Base-by-base conservation (phyloP, 305 asterid species). In the Rubia peregrina region DNA sequence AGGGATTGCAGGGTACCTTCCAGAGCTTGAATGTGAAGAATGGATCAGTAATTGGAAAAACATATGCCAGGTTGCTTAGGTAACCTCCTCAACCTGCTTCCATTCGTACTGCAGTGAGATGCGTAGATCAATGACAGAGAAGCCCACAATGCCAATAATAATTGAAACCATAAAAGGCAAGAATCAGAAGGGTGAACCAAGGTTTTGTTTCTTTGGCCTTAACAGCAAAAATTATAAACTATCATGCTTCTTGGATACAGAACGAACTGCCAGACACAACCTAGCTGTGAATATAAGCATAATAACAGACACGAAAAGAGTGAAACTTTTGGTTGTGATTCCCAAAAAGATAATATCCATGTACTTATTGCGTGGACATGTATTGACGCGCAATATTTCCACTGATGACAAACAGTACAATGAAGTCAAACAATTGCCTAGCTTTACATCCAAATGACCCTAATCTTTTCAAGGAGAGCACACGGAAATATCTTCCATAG, bases 41-140 rank as follows among this genome's bases (percentile, higher is more conserved):
- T 5, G 75, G 77, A 71, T 82, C 68, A 83, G 76, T 74, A 49
- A 49, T 81, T 70, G 78, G 75, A 79, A 71, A 75, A 69, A 63
- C 73, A 75, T 71, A 77, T 75, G 79, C 72, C 88, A 81, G 74
- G 83, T 69, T 73, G 78, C 72, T 72, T 67, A 69, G 79, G 75
- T 71, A 74, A 81, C 75, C 84, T 83, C 83, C 85, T 82, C 82
- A 77, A 85, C 86, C 84, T 83, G 89, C 83, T 82, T 82, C 85
- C 77, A 69, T 65, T 64, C 77, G 53, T 75, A 84, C 92, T 86
- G 92, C 92, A 88, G 84, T 55, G 83, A 83, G 84, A 83, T 82
- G 76, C 76, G 65, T 81, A 86, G 78, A 81, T 66, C 71, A 71
- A 83, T 71, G 88, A 78, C 81, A 79, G 49, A 44, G 65, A n/a